Percentiles rank a stretch among this genome's conserved stretches.
These are phyloP conservation scores for Crepidotus variabilis DNA, from an alignment of 768 basidiomycete species.

Conservation along the genomic window DNA sequence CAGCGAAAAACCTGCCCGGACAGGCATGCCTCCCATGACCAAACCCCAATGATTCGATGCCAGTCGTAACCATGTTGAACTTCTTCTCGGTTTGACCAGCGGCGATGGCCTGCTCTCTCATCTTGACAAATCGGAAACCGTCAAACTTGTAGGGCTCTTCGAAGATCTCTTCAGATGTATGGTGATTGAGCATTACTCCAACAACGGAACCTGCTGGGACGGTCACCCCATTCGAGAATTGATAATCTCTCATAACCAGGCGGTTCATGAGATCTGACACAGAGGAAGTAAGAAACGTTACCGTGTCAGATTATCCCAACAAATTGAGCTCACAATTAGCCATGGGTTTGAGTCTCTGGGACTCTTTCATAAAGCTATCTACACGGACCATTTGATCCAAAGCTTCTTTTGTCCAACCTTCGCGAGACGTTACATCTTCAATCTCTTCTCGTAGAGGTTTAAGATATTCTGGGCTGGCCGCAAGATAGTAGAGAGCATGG, in stretches of 20 bases:
- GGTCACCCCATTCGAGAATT: conserved; percentile 29
- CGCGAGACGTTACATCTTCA: conserved; percentile 17
- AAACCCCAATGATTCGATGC: conserved; percentile 12
- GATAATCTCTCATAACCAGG: conserved; percentile 24
- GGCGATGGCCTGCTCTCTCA: conserved; percentile 5
- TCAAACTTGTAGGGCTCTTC: conserved; percentile 15
- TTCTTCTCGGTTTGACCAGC: background rate
- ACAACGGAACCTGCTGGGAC: conserved; percentile 30
- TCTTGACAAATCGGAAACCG: conserved; percentile 18
- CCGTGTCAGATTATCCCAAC: background rate
- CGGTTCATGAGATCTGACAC: conserved; percentile 17
- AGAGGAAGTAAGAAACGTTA: background rate
- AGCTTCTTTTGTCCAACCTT: conserved; percentile 36
- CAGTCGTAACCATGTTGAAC: conserved; percentile 12
- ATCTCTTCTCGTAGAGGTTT: conserved; percentile 16
- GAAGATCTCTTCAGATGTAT: conserved; percentile 5
- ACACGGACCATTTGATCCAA: conserved; percentile 32
- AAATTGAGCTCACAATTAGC: conserved; percentile 10
- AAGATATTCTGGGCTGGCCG: conserved; percentile 19
- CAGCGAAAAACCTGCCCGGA: conserved; percentile 8
- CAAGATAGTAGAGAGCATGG: conserved; percentile 31
- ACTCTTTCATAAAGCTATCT: conserved; percentile 42
- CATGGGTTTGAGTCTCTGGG: conserved; percentile 25
- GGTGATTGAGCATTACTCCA: conserved; percentile 15
- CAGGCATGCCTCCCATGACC: conserved; percentile 7